Evolutionary conservation across 2,329 filamentous ascomycete species (phyloP).

Genomic region (Aspergillus phoenicis): DNA sequence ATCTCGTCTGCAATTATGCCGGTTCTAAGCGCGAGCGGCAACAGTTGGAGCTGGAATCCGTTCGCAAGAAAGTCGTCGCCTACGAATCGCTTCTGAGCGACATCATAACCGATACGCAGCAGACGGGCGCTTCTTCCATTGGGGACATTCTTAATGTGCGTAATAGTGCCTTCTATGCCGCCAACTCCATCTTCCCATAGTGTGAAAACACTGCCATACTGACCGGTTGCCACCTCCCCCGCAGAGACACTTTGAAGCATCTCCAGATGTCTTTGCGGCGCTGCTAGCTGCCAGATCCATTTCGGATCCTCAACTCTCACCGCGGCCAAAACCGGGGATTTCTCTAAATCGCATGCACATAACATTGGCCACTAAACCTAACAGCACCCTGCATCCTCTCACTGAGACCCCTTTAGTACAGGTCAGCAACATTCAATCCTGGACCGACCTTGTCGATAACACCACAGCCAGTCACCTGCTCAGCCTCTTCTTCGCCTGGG

Average conservation of each 20-base stretch:
- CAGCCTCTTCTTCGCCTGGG: conserved; percentile 30
- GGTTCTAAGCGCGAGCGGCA: conserved; percentile 23
- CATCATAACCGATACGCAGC: conserved; percentile 14
- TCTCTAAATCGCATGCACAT: conserved; percentile 22
- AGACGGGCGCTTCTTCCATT: conserved; percentile 6
- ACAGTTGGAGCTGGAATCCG: conserved; percentile 13
- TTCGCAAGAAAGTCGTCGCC: conserved; percentile 6
- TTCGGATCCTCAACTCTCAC: conserved; percentile 10
- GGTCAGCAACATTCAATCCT: conserved; percentile 21
- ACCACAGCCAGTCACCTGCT: conserved; percentile 28
- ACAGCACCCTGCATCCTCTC: conserved; percentile 7
- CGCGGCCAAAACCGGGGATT: conserved; percentile 15
- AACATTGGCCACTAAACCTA: conserved; percentile 11
- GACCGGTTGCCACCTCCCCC: not conserved
- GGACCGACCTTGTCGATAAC: conserved; percentile 25
- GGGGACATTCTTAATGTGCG: conserved; percentile 20
- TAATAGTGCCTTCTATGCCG: not conserved
- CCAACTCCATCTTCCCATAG: not conserved
- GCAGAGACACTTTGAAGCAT: conserved; percentile 17
- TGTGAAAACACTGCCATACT: not conserved
- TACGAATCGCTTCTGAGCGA: conserved; percentile 22
- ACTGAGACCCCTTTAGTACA: conserved; percentile 16
- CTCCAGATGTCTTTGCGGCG: conserved; percentile 17
- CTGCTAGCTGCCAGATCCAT: conserved; percentile 15
- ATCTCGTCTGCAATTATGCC: conserved; percentile 17